A percentile compares a stretch with the other conserved stretches of the same genome.
These are phyloP conservation scores for Juglanconis juglandina DNA, from an alignment of 2,329 filamentous ascomycete species.

Conservation along the genomic window DNA sequence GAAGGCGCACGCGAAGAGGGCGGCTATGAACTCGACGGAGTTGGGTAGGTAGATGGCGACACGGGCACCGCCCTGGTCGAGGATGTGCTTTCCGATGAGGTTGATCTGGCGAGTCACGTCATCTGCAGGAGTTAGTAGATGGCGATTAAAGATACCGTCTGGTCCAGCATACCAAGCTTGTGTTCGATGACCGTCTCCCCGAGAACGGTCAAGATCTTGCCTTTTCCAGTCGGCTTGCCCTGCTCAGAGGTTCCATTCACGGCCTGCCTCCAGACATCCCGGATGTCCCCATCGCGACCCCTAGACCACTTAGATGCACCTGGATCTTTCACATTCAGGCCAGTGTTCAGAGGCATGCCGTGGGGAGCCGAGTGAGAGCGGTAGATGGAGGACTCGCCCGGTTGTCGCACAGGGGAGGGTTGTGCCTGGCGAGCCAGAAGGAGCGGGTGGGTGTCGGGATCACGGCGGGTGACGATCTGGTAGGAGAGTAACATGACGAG, in stretches of 20 bases:
- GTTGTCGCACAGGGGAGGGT: constrained; percentile 73
- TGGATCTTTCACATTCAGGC: constrained; percentile 77
- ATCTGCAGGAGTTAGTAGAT: constrained; percentile 38
- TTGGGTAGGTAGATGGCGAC: constrained; percentile 92
- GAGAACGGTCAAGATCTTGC: constrained; percentile 73
- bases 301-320: constrained; percentile 77
- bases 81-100: constrained; percentile 73
- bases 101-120: constrained; percentile 83
- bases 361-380: constrained; percentile 81
- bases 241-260: constrained; percentile 62
- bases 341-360: constrained; percentile 73
- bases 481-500: constrained; percentile 68
- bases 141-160: neutral
- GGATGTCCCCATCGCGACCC: constrained; percentile 82
- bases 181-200: constrained; percentile 76
- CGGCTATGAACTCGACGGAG: constrained; percentile 79
- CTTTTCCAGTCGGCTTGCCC: constrained; percentile 59
- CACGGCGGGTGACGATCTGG: constrained; percentile 65
- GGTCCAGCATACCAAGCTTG: constrained; percentile 47
- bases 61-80: constrained; percentile 67
- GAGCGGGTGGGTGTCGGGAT: constrained; percentile 89
- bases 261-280: constrained; percentile 83
- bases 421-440: constrained; percentile 82
- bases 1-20: constrained; percentile 85
- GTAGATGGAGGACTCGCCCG: constrained; percentile 81